These are phyloP conservation scores for Podospora fimiseda DNA, from an alignment of 495 filamentous ascomycete species.

Conservation along the genomic window DNA sequence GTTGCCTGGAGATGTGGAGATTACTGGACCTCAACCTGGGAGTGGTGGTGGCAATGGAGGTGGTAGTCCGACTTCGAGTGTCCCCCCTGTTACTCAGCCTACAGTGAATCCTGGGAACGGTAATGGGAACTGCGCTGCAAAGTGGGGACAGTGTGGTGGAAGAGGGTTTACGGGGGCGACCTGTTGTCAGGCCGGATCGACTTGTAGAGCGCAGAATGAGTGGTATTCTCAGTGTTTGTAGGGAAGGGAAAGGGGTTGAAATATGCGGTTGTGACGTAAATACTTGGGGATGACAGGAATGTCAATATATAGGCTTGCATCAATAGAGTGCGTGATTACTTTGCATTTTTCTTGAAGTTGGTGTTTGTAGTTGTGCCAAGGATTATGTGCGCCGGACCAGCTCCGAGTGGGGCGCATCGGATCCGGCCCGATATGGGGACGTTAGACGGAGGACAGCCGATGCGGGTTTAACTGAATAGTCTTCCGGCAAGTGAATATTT, in stretches of 20 bases:
- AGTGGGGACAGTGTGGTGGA: constrained; percentile 13
- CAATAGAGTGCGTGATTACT: no score
- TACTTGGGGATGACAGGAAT: no score
- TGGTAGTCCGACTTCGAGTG: background rate
- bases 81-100: background rate
- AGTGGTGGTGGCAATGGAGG: constrained; percentile 1
- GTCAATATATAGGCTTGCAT: no score
- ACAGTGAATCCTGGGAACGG: constrained; percentile 1
- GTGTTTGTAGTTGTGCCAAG: no score
- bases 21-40: constrained; percentile 16
- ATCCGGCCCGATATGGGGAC: no score
- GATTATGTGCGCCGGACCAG: no score
- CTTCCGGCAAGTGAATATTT: no score
- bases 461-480: no score
- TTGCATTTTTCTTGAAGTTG: no score
- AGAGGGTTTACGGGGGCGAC: constrained; percentile 13
- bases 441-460: no score
- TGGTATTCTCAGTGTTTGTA: constrained; percentile 46
- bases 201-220: constrained; percentile 21
- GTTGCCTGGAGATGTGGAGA: constrained; percentile 11
- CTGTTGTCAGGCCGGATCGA: constrained; percentile 11
- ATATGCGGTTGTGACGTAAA: background rate
- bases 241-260: background rate
- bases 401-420: no score
- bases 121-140: constrained; percentile 2